Evolutionary conservation across 345 rosid genomes (phyloP).

Genomic region (Brassica rapa): DNA sequence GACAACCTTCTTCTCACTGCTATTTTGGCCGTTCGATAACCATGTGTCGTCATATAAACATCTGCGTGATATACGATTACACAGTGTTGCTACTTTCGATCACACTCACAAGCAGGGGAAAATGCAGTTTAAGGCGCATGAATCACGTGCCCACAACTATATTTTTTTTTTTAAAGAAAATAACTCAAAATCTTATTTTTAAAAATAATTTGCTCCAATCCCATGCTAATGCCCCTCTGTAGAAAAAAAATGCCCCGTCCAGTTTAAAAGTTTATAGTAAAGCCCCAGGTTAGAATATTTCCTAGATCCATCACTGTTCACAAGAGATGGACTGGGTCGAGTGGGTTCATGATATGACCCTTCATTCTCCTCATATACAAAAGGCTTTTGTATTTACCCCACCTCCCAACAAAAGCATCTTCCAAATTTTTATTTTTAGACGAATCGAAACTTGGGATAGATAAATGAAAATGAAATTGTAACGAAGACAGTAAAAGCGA

Average conservation of each 20-base stretch:
- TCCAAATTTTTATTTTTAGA: not conserved
- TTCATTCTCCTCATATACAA: constrained; percentile 20
- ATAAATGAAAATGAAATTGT: not conserved
- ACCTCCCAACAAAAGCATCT: constrained; percentile 18
- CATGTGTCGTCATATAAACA: constrained; percentile 23
- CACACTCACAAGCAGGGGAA: not conserved
- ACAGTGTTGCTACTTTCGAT: constrained; percentile 25
- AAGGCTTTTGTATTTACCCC: constrained; percentile 20
- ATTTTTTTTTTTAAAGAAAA: too few species aligned
- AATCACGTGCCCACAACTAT: too few species aligned
- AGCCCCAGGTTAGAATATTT: too few species aligned
- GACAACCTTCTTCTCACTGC: not conserved
- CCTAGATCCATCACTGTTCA: too few species aligned
- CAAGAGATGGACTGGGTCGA: constrained; percentile 14
- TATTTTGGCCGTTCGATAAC: constrained; percentile 34
- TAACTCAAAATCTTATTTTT: too few species aligned
- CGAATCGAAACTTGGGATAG: not conserved
- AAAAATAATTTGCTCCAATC: too few species aligned
- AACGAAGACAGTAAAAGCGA: not conserved
- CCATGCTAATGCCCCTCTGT: too few species aligned
- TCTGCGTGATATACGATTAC: constrained; percentile 1
- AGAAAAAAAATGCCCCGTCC: too few species aligned
- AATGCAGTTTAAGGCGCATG: too few species aligned
- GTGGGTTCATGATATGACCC: constrained; percentile 32
- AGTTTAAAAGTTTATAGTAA: too few species aligned